Conservation (phyloP, 1,139 yeast genomes). For the Geotrichum bryndzae region DNA sequence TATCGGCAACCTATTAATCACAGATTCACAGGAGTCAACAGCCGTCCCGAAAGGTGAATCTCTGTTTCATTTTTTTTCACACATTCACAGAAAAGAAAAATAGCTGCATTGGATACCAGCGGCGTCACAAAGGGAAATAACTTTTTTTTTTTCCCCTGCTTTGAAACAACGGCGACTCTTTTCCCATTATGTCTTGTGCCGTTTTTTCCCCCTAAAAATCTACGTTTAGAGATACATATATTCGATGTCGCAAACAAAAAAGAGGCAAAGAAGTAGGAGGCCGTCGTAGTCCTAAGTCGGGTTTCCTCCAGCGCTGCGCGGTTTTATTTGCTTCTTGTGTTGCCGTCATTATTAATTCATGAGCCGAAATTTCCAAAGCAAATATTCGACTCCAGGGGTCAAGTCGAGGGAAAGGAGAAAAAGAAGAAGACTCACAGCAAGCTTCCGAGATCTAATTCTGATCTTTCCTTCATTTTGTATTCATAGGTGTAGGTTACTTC, state of each 20-base stretch:
- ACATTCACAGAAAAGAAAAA: background rate
- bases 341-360: background rate
- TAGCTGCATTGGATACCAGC: background rate
- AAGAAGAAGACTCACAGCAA: background rate
- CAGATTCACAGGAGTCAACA: background rate
- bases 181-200: background rate
- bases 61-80: background rate
- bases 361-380: background rate
- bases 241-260: background rate
- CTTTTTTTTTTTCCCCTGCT: background rate
- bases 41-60: background rate
- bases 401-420: background rate
- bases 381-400: background rate
- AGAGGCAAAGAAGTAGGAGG: background rate
- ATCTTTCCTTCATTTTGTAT: background rate
- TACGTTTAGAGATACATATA: too few relatives aligned
- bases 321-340: too few relatives aligned
- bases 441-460: background rate
- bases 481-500: background rate
- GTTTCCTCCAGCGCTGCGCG: too few relatives aligned
- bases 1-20: background rate
- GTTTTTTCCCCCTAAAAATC: background rate
- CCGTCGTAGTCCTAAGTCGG: background rate
- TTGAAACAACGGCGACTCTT: background rate
- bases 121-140: background rate